phyloP scores from a whole-genome alignment of 768 basidiomycete genomes.

The Clavulina sp. region DNA sequence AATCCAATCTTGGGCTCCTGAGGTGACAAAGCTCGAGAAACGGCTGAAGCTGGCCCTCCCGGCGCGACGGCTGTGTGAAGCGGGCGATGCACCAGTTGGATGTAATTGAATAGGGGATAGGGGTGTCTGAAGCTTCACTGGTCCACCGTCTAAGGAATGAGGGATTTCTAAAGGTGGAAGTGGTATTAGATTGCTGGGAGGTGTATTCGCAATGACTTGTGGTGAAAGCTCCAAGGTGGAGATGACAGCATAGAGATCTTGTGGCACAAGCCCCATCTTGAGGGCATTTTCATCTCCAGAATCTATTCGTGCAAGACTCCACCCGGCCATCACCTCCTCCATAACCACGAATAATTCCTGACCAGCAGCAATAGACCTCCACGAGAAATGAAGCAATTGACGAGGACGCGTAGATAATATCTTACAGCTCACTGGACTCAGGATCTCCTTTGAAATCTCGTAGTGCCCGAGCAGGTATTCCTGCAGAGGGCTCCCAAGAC shows the following conservation, averaged over 20 bases:
- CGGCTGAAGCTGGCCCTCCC: constrained; percentile 65
- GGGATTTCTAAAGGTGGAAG: not conserved
- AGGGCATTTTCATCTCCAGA: constrained; percentile 20
- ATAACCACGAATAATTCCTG: constrained; percentile 54
- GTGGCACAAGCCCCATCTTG: constrained; percentile 51
- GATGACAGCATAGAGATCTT: constrained; percentile 49
- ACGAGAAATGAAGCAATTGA: not conserved
- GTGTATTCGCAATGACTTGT: constrained; percentile 54
- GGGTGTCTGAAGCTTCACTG: not conserved
- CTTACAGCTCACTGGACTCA: constrained; percentile 49
- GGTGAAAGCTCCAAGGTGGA: constrained; percentile 4
- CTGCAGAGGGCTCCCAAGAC: constrained; percentile 16
- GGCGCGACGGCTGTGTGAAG: constrained; percentile 21
- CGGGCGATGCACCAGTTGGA: constrained; percentile 22
- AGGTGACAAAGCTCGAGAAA: constrained; percentile 76
- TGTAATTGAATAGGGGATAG: constrained; percentile 2
- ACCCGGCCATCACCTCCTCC: constrained; percentile 58
- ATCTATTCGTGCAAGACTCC: constrained; percentile 41
- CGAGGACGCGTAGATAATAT: not conserved
- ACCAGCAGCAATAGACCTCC: constrained; percentile 37
- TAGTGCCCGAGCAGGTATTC: constrained; percentile 44
- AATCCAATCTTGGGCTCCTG: constrained; percentile 69
- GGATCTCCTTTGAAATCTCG: constrained; percentile 60
- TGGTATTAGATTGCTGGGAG: constrained; percentile 23
- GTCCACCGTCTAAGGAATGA: constrained; percentile 9